Evolutionary conservation across 1,284 basidiomycete genomes (phyloP).

Genomic region (Moniliella sp.): DNA sequence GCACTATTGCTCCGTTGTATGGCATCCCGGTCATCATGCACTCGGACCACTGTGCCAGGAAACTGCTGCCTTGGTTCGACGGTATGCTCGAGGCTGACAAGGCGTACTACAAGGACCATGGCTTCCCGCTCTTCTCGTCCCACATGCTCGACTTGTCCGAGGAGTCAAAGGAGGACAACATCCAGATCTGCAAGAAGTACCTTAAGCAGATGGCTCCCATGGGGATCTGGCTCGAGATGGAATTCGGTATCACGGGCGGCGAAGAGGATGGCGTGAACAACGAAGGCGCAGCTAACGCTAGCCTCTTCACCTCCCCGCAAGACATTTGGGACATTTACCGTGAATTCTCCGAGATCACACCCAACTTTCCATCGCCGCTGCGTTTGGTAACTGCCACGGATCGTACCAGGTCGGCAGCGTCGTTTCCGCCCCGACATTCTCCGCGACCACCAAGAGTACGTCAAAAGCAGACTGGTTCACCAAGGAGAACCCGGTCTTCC

Average conservation of each 20-base stretch:
- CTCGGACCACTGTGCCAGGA: slow-evolving; percentile 96
- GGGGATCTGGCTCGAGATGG: slow-evolving; percentile 95
- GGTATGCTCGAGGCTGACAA: slow-evolving; percentile 92
- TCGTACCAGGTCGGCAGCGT: slow-evolving; percentile 41
- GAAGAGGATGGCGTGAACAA: slow-evolving; percentile 80
- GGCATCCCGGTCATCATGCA: slow-evolving; percentile 71
- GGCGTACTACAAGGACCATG: slow-evolving; percentile 67
- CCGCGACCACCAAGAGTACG: slow-evolving; percentile 67
- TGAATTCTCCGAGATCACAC: slow-evolving; percentile 60
- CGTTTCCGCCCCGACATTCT: slow-evolving; percentile 75
- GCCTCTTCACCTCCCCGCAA: slow-evolving; percentile 90
- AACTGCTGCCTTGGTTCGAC: slow-evolving; percentile 97
- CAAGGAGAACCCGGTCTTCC: slow-evolving; percentile 49
- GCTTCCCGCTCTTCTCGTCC: slow-evolving; percentile 83
- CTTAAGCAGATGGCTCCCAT: slow-evolving; percentile 75
- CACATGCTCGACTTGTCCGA: slow-evolving; percentile 99
- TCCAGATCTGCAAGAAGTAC: slow-evolving; percentile 76
- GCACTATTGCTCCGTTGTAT: slow-evolving; percentile 47
- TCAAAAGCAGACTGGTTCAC: slow-evolving; percentile 49
- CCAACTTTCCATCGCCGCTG: slow-evolving; percentile 91
- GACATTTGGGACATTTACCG: slow-evolving; percentile 70
- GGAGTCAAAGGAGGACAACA: slow-evolving; percentile 92
- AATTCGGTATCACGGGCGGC: slow-evolving; percentile 98
- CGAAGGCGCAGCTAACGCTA: slow-evolving; percentile 67
- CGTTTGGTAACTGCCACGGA: slow-evolving; percentile 78